Evolutionary conservation across 108 stramenopile species (phyloP).

Genomic region (Cyclotella choctawhatcheeana): DNA sequence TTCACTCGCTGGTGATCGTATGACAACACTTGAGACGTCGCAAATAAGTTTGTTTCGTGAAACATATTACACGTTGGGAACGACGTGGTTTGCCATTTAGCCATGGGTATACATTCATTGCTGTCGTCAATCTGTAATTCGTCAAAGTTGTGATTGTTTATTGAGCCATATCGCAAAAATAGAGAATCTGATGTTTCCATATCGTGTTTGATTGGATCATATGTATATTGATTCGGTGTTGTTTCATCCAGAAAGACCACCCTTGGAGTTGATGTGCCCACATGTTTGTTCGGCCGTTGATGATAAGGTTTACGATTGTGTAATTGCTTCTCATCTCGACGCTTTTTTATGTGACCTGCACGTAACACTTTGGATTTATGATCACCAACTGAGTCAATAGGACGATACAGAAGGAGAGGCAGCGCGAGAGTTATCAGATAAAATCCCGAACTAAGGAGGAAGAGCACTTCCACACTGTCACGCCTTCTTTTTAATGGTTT

Average conservation of each 20-base stretch:
- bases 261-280: neutral
- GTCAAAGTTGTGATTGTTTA: no score
- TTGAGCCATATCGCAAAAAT: no score
- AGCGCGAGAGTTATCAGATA: neutral
- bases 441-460: neutral
- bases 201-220: no score
- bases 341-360: neutral
- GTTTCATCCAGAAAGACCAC: neutral
- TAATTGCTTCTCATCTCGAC: neutral
- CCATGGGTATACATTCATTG: conserved; percentile 75
- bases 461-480: neutral
- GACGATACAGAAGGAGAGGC: neutral
- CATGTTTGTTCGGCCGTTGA: neutral
- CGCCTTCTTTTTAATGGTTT: neutral
- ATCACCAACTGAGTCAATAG: neutral
- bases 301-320: neutral
- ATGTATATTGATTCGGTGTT: neutral
- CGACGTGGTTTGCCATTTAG: conserved; percentile 71
- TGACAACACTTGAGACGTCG: conserved; percentile 16
- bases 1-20: conserved; percentile 47
- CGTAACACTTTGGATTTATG: neutral
- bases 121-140: no score
- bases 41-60: conserved; percentile 62
- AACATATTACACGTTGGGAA: conserved; percentile 78
- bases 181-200: no score